Conservation (phyloP, 768 basidiomycete genomes). For the Podaxis pistillaris region DNA sequence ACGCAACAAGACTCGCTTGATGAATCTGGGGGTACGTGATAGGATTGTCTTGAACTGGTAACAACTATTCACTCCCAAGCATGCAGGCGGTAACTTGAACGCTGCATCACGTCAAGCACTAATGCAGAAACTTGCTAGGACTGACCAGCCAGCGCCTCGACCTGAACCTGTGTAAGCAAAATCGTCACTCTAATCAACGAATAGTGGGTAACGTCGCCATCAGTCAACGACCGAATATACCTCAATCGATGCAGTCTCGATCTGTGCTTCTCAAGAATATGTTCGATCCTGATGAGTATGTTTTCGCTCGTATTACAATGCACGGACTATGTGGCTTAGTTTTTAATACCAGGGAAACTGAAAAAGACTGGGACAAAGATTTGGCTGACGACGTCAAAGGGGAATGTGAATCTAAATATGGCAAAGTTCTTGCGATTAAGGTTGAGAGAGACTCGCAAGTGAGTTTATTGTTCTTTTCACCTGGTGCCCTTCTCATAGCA, state of each 20-base stretch:
- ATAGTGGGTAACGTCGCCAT: slow-evolving; percentile 4
- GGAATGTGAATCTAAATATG: slow-evolving; percentile 92
- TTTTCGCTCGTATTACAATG: slow-evolving; percentile 12
- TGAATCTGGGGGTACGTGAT: slow-evolving; percentile 74
- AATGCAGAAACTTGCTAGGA: slow-evolving; percentile 99
- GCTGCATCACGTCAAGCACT: slow-evolving; percentile 97
- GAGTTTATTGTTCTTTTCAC: slow-evolving; percentile 8
- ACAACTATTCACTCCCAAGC: not conserved
- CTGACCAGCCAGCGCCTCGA: slow-evolving; percentile 59
- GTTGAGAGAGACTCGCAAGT: slow-evolving; percentile 95
- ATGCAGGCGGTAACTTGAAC: slow-evolving; percentile 91
- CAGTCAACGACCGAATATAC: slow-evolving; percentile 77
- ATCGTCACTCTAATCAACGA: slow-evolving; percentile 14
- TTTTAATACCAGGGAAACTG: slow-evolving; percentile 71
- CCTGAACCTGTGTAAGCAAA: slow-evolving; percentile 60
- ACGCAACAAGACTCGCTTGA: slow-evolving; percentile 81
- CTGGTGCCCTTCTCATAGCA: slow-evolving; percentile 14
- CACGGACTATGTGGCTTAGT: not conserved
- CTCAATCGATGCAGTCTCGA: slow-evolving; percentile 84
- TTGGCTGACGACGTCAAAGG: slow-evolving; percentile 94
- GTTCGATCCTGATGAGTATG: slow-evolving; percentile 97
- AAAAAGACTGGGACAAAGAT: slow-evolving; percentile 94
- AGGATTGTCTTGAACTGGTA: not conserved
- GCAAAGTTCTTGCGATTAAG: slow-evolving; percentile 82
- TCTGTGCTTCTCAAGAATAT: slow-evolving; percentile 91